Evolutionary conservation across 2,329 filamentous ascomycete species (phyloP), one percentile per base, ranked within the genome.

Genomic region (Arthrobotrys megalospora): DNA sequence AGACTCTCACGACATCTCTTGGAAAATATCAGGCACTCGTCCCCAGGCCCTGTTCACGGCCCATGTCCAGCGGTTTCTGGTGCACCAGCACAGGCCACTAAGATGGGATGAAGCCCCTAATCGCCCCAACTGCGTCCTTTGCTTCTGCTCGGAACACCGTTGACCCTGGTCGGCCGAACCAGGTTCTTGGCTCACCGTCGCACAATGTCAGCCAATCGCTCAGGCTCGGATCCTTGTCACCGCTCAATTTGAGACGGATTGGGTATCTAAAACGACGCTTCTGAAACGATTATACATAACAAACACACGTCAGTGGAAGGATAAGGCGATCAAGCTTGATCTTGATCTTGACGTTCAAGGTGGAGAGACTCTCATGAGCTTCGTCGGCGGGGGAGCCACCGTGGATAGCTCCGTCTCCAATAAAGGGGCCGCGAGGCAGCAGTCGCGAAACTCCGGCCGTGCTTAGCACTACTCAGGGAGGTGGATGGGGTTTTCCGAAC

Each of bases 11-110:
- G 32, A 21, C 43, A 6, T n/a, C 32, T 58, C 11, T 41, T 52
- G 8, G 2, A 55, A 53, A 50, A 52, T 28, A 43, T 52, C 34
- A 52, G 47, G 45, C 47, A 32, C 38, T 52, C 45, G 64, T 32
- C 34, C 34, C 12, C 14, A 47, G 41, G 47, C 68, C 68, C 45
- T 55, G 63, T 66, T 24, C 41, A 21, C 2, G 4, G 32, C 50
- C 71, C 63, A 48, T 76, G 71, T 65, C 21, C 55, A 69, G 75
- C 75, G 75, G 66, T 72, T 67, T 72, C 75, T 78, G 75, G n/a
- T 71, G 66, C 73, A 77, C 16, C 60, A 41, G 53, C 48, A 34
- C 66, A 63, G 67, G 75, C 75, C 75, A 78, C 52, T 78, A 48
- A 78, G 62, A 58, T 71, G 60, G 67, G 75, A 72, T 55, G 63